phyloP scores from a whole-genome alignment of 441 rosid species.

The Adansonia grandidieri region DNA sequence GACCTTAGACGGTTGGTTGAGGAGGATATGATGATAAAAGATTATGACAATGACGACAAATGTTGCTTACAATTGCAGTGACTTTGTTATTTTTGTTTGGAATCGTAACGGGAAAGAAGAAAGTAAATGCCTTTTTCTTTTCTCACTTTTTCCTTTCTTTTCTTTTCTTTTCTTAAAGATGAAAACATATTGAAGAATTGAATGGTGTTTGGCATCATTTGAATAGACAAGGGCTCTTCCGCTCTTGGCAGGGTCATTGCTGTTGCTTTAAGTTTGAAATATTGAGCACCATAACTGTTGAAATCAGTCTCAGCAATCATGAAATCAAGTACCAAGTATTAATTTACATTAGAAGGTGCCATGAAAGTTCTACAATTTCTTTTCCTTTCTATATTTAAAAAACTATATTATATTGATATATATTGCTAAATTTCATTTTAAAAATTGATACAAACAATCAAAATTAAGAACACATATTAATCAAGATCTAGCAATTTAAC shows the following conservation, averaged over 20 bases:
- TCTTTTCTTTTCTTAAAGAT: slow-evolving; percentile 10
- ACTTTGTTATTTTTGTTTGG: slow-evolving; percentile 29
- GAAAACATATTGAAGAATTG: not conserved
- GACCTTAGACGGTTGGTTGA: slow-evolving; percentile 26
- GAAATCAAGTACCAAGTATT: not conserved
- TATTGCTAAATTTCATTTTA: not conserved
- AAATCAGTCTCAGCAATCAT: not conserved
- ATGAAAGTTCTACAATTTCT: not conserved
- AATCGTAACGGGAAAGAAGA: slow-evolving; percentile 20
- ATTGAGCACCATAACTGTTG: not conserved
- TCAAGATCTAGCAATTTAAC: too few relatives aligned
- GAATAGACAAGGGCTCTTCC: slow-evolving; percentile 17
- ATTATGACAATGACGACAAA: slow-evolving; percentile 28
- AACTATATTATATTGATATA: not conserved
- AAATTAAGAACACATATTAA: too few relatives aligned
- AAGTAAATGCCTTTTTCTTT: slow-evolving; percentile 23
- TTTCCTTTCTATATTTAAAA: not conserved
- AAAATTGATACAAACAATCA: not conserved
- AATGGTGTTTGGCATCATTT: slow-evolving; percentile 27
- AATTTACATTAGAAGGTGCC: not conserved
- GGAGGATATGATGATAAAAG: slow-evolving; percentile 23
- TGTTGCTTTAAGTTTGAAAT: not conserved
- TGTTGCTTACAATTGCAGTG: slow-evolving; percentile 30
- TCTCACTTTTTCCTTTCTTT: too few relatives aligned
- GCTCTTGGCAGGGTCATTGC: slow-evolving; percentile 31